Conservation (phyloP, 306 rosid genomes). For the Abrus pulchellus region DNA sequence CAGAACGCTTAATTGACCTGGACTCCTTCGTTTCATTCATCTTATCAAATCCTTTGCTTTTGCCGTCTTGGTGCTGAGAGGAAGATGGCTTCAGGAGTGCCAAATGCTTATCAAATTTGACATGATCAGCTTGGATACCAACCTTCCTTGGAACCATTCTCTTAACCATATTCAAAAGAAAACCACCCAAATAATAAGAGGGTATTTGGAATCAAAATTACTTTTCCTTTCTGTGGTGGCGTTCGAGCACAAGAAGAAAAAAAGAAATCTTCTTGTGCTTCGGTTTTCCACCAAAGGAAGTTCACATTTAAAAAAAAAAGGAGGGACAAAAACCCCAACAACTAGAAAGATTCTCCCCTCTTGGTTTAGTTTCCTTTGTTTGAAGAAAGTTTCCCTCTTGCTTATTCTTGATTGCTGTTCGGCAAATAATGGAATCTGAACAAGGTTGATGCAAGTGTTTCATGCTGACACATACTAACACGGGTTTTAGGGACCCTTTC, state of each 20-base stretch:
- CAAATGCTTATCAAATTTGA: constrained; percentile 49
- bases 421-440: constrained; percentile 54
- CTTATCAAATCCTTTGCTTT: constrained; percentile 57
- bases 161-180: constrained; percentile 67
- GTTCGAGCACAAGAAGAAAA: constrained; percentile 54
- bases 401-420: constrained; percentile 41
- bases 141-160: constrained; percentile 62
- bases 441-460: constrained; percentile 49
- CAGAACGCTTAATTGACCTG: constrained; percentile 64
- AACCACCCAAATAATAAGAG: constrained; percentile 39
- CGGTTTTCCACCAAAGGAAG: constrained; percentile 32
- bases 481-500: constrained; percentile 46
- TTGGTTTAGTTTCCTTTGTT: constrained; percentile 49
- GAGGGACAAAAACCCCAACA: constrained; percentile 51
- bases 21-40: constrained; percentile 72
- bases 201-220: constrained; percentile 43
- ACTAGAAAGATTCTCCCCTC: constrained; percentile 52
- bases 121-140: constrained; percentile 63
- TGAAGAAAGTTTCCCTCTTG: constrained; percentile 46
- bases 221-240: constrained; percentile 48
- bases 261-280: constrained; percentile 42
- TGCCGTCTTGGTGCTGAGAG: constrained; percentile 65
- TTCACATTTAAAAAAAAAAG: constrained; percentile 50
- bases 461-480: constrained; percentile 56
- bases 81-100: constrained; percentile 54